Percentiles rank a stretch among this genome's conserved stretches.
phyloP scores from a whole-genome alignment of 2,329 filamentous ascomycete genomes.

The Botrytis fabae region DNA sequence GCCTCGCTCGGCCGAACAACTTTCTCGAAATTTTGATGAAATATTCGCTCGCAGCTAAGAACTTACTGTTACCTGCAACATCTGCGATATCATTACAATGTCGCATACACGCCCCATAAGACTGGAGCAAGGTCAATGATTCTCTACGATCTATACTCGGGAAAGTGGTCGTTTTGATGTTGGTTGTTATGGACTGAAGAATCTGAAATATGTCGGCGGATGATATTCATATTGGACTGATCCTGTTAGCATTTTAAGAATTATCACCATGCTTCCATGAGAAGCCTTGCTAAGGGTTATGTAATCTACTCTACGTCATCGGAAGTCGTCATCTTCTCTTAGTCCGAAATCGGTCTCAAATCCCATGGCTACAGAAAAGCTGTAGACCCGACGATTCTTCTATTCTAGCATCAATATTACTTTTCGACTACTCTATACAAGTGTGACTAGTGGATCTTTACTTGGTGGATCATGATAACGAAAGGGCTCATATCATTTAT shows the following conservation, averaged over 20 bases:
- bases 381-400: background rate
- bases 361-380: background rate
- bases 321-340: background rate
- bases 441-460: background rate
- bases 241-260: background rate
- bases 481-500: background rate
- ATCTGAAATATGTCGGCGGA: background rate
- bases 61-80: background rate
- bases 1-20: background rate
- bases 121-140: background rate
- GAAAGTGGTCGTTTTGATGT: background rate
- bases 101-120: background rate
- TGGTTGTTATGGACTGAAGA: too few relatives aligned
- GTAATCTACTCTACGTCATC: background rate
- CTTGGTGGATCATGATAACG: background rate
- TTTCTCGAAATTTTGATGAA: background rate
- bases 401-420: background rate
- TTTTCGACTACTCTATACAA: background rate
- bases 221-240: background rate
- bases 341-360: background rate
- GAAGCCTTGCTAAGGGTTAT: background rate
- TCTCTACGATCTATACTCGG: background rate
- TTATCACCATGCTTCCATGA: background rate
- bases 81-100: background rate
- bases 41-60: background rate